Evolutionary conservation across 1,139 yeast genomes (phyloP).

Genomic region (Sugiyamaella castrensis): DNA sequence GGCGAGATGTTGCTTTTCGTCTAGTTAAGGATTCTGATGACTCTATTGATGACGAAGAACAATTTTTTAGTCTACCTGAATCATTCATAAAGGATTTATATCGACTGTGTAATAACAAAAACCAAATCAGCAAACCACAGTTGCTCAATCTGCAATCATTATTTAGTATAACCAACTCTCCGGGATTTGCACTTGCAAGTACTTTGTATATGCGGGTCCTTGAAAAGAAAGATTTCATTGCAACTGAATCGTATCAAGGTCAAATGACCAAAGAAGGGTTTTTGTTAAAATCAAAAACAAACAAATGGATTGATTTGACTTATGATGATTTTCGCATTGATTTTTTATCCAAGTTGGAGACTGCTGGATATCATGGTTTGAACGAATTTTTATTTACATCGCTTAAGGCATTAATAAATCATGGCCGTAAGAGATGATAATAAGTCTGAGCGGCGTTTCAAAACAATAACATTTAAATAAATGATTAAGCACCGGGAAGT

Average conservation of each 20-base stretch:
- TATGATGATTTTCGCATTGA: conserved; percentile 23
- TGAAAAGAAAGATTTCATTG: conserved; percentile 43
- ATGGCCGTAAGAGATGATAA: not conserved
- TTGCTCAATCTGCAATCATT: conserved; percentile 34
- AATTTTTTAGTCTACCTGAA: conserved; percentile 4
- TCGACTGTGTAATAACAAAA: not conserved
- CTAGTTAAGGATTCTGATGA: not conserved
- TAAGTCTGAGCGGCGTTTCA: no score
- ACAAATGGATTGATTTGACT: conserved; percentile 18
- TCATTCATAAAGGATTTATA: conserved; percentile 5
- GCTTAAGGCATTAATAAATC: conserved; percentile 19
- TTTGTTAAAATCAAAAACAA: conserved; percentile 7
- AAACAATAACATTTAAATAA: no score
- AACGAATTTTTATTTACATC: conserved; percentile 17
- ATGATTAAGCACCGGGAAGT: no score
- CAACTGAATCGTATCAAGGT: conserved; percentile 45
- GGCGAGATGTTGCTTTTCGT: conserved; percentile 39
- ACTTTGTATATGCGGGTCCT: conserved; percentile 46
- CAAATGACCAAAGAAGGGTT: conserved; percentile 34
- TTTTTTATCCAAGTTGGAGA: conserved; percentile 18
- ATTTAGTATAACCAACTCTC: conserved; percentile 55
- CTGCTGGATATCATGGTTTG: conserved; percentile 23
- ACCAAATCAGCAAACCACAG: no score
- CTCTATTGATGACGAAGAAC: not conserved
- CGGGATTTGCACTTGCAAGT: conserved; percentile 50